Evolutionary conservation across 768 basidiomycete species (phyloP).

Genomic region (Podaxis sp.): DNA sequence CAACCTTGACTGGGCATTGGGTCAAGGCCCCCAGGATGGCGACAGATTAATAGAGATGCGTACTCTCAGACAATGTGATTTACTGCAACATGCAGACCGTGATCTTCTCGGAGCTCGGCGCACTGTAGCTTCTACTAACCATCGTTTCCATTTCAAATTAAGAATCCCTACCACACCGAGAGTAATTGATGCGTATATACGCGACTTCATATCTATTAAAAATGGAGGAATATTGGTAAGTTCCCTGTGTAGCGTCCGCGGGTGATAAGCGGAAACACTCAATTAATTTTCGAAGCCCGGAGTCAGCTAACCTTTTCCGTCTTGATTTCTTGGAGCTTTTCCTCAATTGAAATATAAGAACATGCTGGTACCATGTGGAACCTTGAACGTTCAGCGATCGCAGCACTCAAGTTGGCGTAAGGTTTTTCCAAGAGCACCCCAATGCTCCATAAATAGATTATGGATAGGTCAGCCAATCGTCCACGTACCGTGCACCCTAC

Average conservation of each 20-base stretch:
- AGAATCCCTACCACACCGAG: background rate
- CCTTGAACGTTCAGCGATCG: background rate
- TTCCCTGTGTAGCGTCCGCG: background rate
- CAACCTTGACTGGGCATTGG: slow-evolving; percentile 16
- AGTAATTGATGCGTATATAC: background rate
- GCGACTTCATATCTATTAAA: too few species aligned
- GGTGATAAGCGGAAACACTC: background rate
- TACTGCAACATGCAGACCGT: background rate
- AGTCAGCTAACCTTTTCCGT: background rate
- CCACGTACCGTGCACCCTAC: too few species aligned
- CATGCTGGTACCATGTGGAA: background rate
- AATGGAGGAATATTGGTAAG: too few species aligned
- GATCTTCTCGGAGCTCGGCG: background rate
- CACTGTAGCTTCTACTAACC: background rate
- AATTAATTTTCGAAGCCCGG: background rate
- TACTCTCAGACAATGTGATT: background rate
- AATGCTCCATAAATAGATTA: background rate
- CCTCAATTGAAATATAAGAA: background rate
- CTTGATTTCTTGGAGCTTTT: background rate
- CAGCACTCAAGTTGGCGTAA: background rate
- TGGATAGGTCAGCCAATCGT: too few species aligned
- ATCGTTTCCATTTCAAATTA: background rate
- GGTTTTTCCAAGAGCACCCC: background rate
- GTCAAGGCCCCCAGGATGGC: too few species aligned
- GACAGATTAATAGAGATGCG: too few species aligned